Base-by-base conservation (phyloP, 768 basidiomycete species). In the Tylopilus intermedius region DNA sequence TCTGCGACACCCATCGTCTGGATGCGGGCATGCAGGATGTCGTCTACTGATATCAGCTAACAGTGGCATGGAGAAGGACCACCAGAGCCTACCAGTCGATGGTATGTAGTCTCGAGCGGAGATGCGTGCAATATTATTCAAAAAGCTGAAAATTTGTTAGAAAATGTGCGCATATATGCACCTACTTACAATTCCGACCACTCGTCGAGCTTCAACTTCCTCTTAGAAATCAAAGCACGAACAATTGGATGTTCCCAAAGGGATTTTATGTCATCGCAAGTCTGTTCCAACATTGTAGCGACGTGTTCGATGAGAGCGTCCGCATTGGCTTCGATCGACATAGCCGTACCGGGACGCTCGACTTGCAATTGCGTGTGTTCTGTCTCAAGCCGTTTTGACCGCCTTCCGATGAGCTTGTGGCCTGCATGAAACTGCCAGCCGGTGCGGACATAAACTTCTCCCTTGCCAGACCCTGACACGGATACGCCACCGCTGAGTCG, bases 1-100 rank as follows among this genome's bases (percentile, higher is more conserved):
- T 92, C 90, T 0, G 87, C 79, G 4, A 93, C 85, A 1, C 90
- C 90, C 84, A 93, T 90, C 7, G 90, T 93, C 64, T 91, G 91
- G 49, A 93, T 86, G 33, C 90, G 85, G n/a, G 88, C 89, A 63
- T 90, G 88, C 15, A 93, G 74, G 51, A 93, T 90, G 62, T 93
- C 90, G 67, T 92, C 90, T 89, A 55, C 22, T 8, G 33, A 41
- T 45, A 21, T 57, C 57, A 62, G 42, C 45, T 71, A 50, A 67
- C 58, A 64, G 66, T 67, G 71, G 11, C 11, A 42, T 21, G 27
- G n/a, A 35, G 39, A 18, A 1, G 70, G 66, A 63, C 61, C 35
- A 38, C 27, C 50, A 51, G 42, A 14, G 55, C 70, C 38, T 65
- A 88, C 88, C 88, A 38, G 81, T 89, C 2, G 83, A 83, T 26